A percentile compares a stretch with the other conserved stretches of the same genome.
phyloP scores from a whole-genome alignment of 2,329 filamentous ascomycete species.

The Orbilia blumenaviensis region DNA sequence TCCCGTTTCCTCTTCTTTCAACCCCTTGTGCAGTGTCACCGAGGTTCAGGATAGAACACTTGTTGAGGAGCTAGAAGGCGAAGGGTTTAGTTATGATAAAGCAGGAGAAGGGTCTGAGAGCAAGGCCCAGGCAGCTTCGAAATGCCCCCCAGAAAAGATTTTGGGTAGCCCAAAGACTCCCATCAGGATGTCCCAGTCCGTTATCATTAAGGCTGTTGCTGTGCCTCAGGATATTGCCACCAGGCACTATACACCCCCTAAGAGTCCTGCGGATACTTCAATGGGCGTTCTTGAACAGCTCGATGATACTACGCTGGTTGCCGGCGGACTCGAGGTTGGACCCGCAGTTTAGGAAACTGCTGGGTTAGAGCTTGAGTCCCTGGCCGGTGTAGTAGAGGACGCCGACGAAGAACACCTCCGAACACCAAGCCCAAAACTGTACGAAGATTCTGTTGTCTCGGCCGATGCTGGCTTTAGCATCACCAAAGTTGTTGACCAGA shows the following conservation, averaged over 20 bases:
- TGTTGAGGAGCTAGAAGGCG: background rate
- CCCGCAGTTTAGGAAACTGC: background rate
- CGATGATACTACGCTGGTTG: conserved; percentile 12
- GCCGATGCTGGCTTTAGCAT: background rate
- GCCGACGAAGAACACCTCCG: background rate
- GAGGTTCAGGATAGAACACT: conserved; percentile 13
- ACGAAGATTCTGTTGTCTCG: background rate
- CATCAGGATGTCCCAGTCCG: conserved; percentile 24
- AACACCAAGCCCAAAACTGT: background rate
- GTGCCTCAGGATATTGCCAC: background rate
- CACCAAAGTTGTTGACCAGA: background rate
- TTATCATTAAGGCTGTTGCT: conserved; percentile 24
- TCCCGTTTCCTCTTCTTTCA: background rate
- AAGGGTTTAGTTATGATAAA: background rate
- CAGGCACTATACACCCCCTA: conserved; percentile 5
- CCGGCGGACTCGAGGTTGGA: background rate
- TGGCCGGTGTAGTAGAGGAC: background rate
- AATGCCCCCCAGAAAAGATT: background rate
- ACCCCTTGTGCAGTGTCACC: too few species aligned
- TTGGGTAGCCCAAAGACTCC: background rate
- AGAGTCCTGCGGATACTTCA: background rate
- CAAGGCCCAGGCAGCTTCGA: background rate
- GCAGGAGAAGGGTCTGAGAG: background rate
- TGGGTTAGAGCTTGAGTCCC: background rate
- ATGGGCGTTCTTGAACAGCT: background rate